Evolutionary conservation across 257 asterid species (phyloP).

Genomic region (Rehmannia glutinosa): DNA sequence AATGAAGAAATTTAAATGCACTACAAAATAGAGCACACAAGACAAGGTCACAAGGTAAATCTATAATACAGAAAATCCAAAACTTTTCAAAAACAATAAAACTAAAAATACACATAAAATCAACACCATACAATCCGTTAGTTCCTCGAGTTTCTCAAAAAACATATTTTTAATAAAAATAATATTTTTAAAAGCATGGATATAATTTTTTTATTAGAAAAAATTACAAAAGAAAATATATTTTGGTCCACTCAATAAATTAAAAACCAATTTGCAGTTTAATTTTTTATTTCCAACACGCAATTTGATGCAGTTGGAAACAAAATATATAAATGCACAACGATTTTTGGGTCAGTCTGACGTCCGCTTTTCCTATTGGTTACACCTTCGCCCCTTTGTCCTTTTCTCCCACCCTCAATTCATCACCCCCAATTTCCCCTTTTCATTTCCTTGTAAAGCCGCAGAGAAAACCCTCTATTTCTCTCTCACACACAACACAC

Average conservation of each 20-base stretch:
- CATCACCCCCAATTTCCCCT: neutral
- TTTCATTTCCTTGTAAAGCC: slow-evolving; percentile 4
- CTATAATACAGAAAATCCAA: too few relatives aligned
- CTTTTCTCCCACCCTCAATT: slow-evolving; percentile 3
- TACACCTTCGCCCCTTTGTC: slow-evolving; percentile 2
- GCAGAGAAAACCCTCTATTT: slow-evolving; percentile 5
- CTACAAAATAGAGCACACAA: too few relatives aligned
- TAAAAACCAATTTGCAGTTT: neutral
- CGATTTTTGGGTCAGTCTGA: slow-evolving; percentile 8
- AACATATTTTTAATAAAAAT: too few relatives aligned
- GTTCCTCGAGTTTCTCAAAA: too few relatives aligned
- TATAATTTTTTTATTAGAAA: too few relatives aligned
- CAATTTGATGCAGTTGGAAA: neutral
- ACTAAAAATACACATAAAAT: too few relatives aligned
- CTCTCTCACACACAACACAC: slow-evolving; percentile 1
- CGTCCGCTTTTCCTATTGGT: slow-evolving; percentile 16
- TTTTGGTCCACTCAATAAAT: neutral
- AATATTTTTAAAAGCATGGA: too few relatives aligned
- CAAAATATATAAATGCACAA: neutral
- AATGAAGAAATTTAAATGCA: too few relatives aligned
- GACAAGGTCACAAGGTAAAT: too few relatives aligned
- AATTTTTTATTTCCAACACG: neutral
- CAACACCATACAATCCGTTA: too few relatives aligned
- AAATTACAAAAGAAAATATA: too few relatives aligned
- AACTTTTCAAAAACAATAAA: too few relatives aligned